These are phyloP conservation scores for Blastocladiella britannica DNA, from an alignment of 192 early-diverging fungal genomes.

Conservation along the genomic window DNA sequence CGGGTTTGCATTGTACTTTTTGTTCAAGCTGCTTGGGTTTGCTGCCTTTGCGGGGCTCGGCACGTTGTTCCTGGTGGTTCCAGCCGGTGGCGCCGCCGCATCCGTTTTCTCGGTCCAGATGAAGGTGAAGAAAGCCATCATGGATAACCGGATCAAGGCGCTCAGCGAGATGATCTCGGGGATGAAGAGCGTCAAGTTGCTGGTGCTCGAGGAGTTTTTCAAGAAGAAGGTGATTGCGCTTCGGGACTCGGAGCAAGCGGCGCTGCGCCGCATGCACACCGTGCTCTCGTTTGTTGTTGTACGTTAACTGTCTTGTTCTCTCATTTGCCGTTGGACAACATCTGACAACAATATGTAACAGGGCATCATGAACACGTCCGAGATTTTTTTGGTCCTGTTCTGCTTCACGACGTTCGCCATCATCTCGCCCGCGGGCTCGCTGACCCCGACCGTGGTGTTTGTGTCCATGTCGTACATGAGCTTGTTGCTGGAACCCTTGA, in stretches of 20 bases:
- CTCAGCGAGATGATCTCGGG: neutral
- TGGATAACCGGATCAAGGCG: neutral
- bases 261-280: too few relatives aligned
- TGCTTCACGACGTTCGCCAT: neutral
- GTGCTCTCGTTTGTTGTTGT: too few relatives aligned
- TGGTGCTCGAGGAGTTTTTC: too few relatives aligned
- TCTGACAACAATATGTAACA: neutral
- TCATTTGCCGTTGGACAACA: neutral
- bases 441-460: constrained; percentile 23
- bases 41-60: neutral
- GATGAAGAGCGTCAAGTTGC: too few relatives aligned
- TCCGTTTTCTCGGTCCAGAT: neutral
- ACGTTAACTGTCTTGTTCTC: neutral
- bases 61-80: neutral
- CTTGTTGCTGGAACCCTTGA: constrained; percentile 19
- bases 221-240: too few relatives aligned
- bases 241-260: too few relatives aligned
- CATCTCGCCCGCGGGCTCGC: constrained; percentile 1
- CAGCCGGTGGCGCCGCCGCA: neutral
- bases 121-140: neutral
- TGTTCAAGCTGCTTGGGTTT: neutral
- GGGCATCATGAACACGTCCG: neutral
- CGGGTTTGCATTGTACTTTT: neutral
- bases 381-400: neutral
- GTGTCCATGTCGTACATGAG: constrained; percentile 22